Evolutionary conservation across 805 yeast genomes (phyloP).

Genomic region (Candida dajiaensis): DNA sequence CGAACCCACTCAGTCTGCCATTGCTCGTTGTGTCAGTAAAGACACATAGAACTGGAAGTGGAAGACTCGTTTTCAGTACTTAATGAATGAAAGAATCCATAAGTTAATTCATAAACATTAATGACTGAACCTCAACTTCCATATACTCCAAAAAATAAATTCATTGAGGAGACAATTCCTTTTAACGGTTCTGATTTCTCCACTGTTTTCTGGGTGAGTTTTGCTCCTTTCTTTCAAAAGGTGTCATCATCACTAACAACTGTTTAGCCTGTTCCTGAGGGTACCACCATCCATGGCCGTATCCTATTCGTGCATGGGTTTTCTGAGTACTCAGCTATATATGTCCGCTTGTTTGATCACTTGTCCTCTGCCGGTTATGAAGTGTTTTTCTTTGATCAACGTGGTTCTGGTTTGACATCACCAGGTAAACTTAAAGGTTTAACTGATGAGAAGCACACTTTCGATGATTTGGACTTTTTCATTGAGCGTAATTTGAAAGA

Average conservation of each 20-base stretch:
- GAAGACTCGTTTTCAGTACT: too few relatives aligned
- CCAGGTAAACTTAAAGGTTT: slow-evolving; percentile 47
- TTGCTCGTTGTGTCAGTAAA: neutral
- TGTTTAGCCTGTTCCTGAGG: slow-evolving; percentile 27
- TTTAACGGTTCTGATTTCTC: slow-evolving; percentile 1
- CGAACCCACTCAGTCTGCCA: neutral
- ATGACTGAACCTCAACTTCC: slow-evolving; percentile 2
- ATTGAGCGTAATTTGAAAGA: slow-evolving; percentile 38
- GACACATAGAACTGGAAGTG: too few relatives aligned
- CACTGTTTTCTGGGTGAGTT: slow-evolving; percentile 6
- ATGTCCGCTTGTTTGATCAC: slow-evolving; percentile 47
- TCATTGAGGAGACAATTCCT: neutral
- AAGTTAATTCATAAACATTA: too few relatives aligned
- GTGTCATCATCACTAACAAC: neutral
- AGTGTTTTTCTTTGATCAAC: slow-evolving; percentile 62
- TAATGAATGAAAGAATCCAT: too few relatives aligned
- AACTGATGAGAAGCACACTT: slow-evolving; percentile 51
- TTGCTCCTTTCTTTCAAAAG: too few relatives aligned
- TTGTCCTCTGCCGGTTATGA: slow-evolving; percentile 53
- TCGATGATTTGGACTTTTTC: slow-evolving; percentile 56
- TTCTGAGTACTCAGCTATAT: slow-evolving; percentile 48
- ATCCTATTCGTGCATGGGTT: slow-evolving; percentile 67
- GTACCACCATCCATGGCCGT: slow-evolving; percentile 39
- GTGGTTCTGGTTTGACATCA: slow-evolving; percentile 69
- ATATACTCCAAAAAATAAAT: slow-evolving; percentile 5